Evolutionary conservation across 176 grass and related monocot species (phyloP).

Genomic region (Guadua angustifolia): DNA sequence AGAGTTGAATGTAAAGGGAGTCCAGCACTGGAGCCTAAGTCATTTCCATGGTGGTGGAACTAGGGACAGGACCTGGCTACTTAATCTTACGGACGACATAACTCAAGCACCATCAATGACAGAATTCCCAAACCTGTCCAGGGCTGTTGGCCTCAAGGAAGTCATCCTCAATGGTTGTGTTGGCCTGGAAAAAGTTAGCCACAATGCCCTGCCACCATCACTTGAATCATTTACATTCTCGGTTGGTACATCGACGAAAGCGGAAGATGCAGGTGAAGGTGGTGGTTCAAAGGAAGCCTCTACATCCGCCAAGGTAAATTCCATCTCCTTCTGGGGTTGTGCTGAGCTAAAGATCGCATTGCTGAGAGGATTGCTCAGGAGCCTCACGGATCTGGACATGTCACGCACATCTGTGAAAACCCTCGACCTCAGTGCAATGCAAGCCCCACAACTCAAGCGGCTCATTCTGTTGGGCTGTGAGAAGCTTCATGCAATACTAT

Average conservation of each 20-base stretch:
- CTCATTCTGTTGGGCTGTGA: constrained; percentile 15
- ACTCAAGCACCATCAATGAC: too few species aligned
- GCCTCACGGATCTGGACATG: not conserved
- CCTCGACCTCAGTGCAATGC: not conserved
- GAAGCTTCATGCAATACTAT: constrained; percentile 29
- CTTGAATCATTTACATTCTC: constrained; percentile 26
- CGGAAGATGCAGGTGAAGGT: too few species aligned
- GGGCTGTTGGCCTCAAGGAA: not conserved
- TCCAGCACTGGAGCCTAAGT: not conserved
- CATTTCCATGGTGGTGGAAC: not conserved
- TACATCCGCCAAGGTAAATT: not conserved
- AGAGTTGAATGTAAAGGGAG: not conserved
- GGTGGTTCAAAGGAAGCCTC: too few species aligned
- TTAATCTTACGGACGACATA: not conserved
- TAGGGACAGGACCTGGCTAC: too few species aligned
- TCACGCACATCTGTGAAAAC: constrained; percentile 11
- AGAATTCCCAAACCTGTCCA: not conserved
- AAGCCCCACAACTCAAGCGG: not conserved
- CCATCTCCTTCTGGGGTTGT: not conserved
- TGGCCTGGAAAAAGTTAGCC: not conserved
- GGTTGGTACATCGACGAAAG: not conserved
- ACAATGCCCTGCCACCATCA: not conserved
- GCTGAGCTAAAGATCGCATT: not conserved
- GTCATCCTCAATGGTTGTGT: not conserved
- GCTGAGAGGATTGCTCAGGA: not conserved